Base-by-base conservation (phyloP, 2,329 filamentous ascomycete species). In the Trichoderma aggressivum region DNA sequence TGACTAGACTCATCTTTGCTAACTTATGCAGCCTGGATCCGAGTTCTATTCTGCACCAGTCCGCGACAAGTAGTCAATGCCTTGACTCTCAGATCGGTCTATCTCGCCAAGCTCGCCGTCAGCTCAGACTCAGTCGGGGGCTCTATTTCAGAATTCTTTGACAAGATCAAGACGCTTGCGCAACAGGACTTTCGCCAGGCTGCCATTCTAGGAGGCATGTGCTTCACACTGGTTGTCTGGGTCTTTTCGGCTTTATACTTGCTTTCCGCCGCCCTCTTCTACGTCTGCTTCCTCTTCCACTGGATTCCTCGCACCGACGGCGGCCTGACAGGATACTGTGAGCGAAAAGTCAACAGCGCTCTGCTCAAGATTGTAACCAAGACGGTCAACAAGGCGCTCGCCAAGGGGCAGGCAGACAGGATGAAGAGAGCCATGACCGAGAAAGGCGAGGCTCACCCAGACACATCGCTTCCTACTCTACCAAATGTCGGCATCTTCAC, bases 31-130 rank as follows among this genome's bases (percentile, higher is more conserved):
- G 92, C 92, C 55, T 97, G 94, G 88, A 88, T 98, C 77, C 92
- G 95, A 75, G 90, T 97, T 72, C 86, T 98, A 63, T 85, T 98
- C 73, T 97, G 95, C 75, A 94, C 97, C 79, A 96, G 94, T 0
- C 96, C 96, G 26, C 92, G 96, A 74, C 94, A 97, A 79, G 93
- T 91, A 62, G 88, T 98, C 81, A 99, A 99, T 77, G 94, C 90
- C 24, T 85, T 98, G 74, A 98, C 95, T 0, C 86, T 98, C 11
- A 94, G 92, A 78, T 93, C 94, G 0, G 92, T 98, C 47, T 92
- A 96, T 82, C 85, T 89, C 68, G 87, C 90, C 32, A 89, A 94
- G 75, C 85, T 98, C n/a, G 89, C 90, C 0, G 80, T 82, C 16
- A 82, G 83, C 11, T 79, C 81, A 30, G 78, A 79, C 34, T 83